phyloP scores from a whole-genome alignment of 2,329 filamentous ascomycete species.

The Alternaria tenuissima region DNA sequence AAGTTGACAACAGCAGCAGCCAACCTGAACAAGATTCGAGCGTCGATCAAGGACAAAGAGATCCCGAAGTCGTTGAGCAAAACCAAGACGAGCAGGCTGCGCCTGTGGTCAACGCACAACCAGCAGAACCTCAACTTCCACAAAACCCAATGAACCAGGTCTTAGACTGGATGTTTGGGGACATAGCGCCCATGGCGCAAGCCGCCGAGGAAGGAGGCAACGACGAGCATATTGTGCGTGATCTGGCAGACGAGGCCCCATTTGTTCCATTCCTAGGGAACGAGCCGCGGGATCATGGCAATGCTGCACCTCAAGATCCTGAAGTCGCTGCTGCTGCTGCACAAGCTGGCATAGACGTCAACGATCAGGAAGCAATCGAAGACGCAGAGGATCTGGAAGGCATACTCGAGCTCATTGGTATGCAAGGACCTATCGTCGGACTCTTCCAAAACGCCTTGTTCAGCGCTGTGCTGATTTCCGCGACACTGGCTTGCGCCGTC shows the following conservation, averaged over 20 bases:
- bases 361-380: slow-evolving; percentile 75
- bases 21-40: slow-evolving; percentile 7
- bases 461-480: slow-evolving; percentile 83
- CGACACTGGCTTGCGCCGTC: slow-evolving; percentile 84
- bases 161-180: slow-evolving; percentile 60
- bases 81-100: slow-evolving; percentile 12
- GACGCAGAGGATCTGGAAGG: slow-evolving; percentile 94
- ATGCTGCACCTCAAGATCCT: slow-evolving; percentile 55
- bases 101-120: slow-evolving; percentile 11
- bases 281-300: slow-evolving; percentile 36
- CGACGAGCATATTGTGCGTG: slow-evolving; percentile 68
- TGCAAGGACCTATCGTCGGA: slow-evolving; percentile 90
- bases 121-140: slow-evolving; percentile 23
- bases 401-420: slow-evolving; percentile 93
- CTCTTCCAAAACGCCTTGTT: slow-evolving; percentile 96
- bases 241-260: slow-evolving; percentile 67
- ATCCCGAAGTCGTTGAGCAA: slow-evolving; percentile 6
- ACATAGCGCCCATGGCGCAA: slow-evolving; percentile 48
- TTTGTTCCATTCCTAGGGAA: slow-evolving; percentile 64
- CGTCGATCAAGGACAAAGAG: slow-evolving; percentile 1
- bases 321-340: slow-evolving; percentile 71
- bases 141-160: slow-evolving; percentile 41
- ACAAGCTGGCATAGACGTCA: slow-evolving; percentile 72
- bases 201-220: slow-evolving; percentile 48
- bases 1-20: slow-evolving; percentile 12